Evolutionary conservation across 106 monocot species (phyloP).

Genomic region (Gastrodia elata): DNA sequence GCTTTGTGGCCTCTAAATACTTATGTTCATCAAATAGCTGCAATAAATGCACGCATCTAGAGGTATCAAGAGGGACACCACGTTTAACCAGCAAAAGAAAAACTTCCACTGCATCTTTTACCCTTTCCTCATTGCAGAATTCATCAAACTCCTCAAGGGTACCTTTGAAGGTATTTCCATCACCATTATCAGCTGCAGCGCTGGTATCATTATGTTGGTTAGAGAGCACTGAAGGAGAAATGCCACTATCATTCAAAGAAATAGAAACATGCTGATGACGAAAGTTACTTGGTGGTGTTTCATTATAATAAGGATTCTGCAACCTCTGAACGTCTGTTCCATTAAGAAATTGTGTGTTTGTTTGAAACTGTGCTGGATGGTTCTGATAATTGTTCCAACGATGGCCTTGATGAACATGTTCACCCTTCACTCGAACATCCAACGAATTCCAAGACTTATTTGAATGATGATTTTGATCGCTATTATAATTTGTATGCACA

Average conservation of each 20-base stretch:
- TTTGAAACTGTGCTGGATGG: neutral
- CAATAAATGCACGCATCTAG: conserved; percentile 46
- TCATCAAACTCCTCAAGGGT: conserved; percentile 61
- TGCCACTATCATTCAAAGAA: neutral
- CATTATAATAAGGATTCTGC: neutral
- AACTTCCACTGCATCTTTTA: conserved; percentile 64
- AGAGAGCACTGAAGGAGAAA: neutral
- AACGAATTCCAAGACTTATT: neutral
- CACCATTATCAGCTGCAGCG: conserved; percentile 16
- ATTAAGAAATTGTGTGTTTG: neutral
- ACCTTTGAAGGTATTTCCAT: conserved; percentile 16
- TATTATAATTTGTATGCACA: neutral
- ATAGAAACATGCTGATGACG: conserved; percentile 3
- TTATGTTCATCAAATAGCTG: conserved; percentile 59
- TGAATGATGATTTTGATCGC: neutral
- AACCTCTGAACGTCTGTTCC: neutral
- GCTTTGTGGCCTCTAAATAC: conserved; percentile 42
- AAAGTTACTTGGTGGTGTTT: neutral
- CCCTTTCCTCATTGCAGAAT: conserved; percentile 44
- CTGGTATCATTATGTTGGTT: neutral
- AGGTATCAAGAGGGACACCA: conserved; percentile 28
- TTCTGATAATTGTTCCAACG: neutral
- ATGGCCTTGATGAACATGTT: neutral
- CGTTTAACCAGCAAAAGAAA: conserved; percentile 43
- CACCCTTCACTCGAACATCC: neutral